phyloP scores from a whole-genome alignment of 495 filamentous ascomycete species.

The Penicillium riverlandense region DNA sequence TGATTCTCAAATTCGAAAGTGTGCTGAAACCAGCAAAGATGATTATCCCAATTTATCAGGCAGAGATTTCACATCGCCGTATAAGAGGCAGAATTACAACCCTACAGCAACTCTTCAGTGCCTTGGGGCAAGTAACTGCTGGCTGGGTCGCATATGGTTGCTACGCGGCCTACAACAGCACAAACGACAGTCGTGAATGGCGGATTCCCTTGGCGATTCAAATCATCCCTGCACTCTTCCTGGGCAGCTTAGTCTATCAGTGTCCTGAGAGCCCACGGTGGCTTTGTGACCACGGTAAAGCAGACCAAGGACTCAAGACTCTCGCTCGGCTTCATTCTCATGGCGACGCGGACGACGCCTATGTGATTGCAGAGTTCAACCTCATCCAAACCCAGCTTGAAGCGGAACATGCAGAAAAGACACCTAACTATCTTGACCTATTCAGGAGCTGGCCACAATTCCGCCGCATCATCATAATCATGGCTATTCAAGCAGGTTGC shows the following conservation, averaged over 20 bases:
- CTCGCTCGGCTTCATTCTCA: conserved; percentile 54
- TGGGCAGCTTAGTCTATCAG: conserved; percentile 50
- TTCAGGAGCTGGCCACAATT: conserved; percentile 52
- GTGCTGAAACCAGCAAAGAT: neutral
- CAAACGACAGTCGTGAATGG: conserved; percentile 12
- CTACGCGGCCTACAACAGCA: conserved; percentile 39
- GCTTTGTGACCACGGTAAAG: conserved; percentile 35
- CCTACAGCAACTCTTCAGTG: conserved; percentile 17
- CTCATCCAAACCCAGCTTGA: conserved; percentile 38
- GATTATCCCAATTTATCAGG: conserved; percentile 18
- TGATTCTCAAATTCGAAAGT: too few species aligned
- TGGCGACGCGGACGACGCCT: conserved; percentile 49
- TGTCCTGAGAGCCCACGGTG: conserved; percentile 47
- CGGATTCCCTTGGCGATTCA: conserved; percentile 42
- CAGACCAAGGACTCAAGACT: conserved; percentile 46
- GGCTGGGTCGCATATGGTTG: conserved; percentile 16
- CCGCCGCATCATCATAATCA: conserved; percentile 52
- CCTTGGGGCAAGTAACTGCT: conserved; percentile 11
- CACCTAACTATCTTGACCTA: conserved; percentile 53
- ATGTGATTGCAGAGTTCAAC: conserved; percentile 57
- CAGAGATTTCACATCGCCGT: conserved; percentile 13
- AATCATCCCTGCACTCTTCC: conserved; percentile 47
- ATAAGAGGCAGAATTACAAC: conserved; percentile 14
- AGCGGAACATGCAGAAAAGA: conserved; percentile 42
- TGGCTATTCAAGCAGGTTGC: conserved; percentile 50